Percentiles rank a stretch among this genome's conserved stretches.
Conservation (phyloP, 768 basidiomycete genomes). For the Sistotremastrum suecicum region DNA sequence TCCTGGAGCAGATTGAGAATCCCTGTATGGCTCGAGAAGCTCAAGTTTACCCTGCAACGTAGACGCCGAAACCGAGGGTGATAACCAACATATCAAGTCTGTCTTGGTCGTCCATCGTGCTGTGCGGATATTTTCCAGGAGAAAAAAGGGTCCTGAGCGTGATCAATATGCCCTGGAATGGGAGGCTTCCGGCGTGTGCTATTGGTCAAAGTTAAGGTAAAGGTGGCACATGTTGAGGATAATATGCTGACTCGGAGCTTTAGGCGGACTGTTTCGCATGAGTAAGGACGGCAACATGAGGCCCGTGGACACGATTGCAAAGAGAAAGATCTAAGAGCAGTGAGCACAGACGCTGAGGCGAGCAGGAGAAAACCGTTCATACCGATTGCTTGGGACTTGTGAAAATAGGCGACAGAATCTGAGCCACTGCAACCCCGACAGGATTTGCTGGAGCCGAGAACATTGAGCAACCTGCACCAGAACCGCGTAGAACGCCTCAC, state of each 20-base stretch:
- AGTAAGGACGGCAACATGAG: conserved; percentile 44
- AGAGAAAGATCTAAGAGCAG: conserved; percentile 40
- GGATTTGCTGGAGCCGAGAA: conserved; percentile 40
- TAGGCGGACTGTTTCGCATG: conserved; percentile 48
- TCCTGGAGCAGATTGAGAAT: conserved; percentile 19
- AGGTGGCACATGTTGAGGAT: too few species aligned
- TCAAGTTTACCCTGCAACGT: conserved; percentile 44
- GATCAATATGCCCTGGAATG: too few species aligned
- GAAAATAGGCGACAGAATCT: conserved; percentile 54
- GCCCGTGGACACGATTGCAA: conserved; percentile 58
- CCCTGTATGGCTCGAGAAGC: too few species aligned
- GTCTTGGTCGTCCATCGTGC: not conserved
- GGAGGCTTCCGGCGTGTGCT: too few species aligned
- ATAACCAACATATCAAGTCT: conserved; percentile 58
- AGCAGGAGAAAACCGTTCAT: conserved; percentile 10
- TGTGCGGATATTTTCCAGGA: too few species aligned
- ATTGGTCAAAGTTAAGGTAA: too few species aligned
- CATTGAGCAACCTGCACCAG: not conserved
- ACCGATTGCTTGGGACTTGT: conserved; percentile 45
- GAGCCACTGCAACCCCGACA: conserved; percentile 57
- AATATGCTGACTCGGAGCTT: conserved; percentile 50
- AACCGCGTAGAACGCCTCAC: conserved; percentile 28
- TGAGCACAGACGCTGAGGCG: not conserved
- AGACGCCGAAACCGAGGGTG: conserved; percentile 41
- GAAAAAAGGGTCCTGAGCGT: too few species aligned